Percentiles rank a stretch among this genome's conserved stretches.
Conservation (phyloP, 495 filamentous ascomycete species). For the Cairneyella variabilis region DNA sequence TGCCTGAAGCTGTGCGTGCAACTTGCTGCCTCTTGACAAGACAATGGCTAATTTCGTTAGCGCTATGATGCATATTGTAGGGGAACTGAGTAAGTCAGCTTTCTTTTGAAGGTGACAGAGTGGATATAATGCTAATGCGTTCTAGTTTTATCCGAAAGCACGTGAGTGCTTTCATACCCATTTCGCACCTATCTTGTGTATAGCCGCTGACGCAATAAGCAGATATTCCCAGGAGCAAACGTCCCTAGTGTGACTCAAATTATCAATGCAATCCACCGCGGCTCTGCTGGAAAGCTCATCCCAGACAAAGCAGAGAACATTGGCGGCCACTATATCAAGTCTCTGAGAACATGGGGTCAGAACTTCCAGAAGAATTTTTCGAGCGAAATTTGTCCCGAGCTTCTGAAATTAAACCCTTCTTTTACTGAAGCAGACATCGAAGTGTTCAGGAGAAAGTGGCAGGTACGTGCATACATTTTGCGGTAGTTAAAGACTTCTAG, state of each 20-base stretch:
- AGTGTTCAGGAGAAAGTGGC: constrained; percentile 2
- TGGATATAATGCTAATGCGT: too few relatives aligned
- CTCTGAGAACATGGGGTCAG: background rate
- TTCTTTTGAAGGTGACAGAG: too few relatives aligned
- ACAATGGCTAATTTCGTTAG: background rate
- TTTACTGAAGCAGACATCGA: constrained; percentile 1
- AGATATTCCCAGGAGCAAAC: constrained; percentile 9
- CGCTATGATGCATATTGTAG: background rate
- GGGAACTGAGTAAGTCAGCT: too few relatives aligned
- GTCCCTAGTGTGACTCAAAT: background rate
- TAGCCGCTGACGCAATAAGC: background rate
- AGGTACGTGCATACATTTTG: background rate
- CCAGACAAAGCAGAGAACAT: background rate
- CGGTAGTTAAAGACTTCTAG: background rate
- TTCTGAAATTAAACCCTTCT: background rate
- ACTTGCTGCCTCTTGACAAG: background rate
- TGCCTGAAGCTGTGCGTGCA: background rate
- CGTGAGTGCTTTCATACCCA: too few relatives aligned
- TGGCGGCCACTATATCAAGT: constrained; percentile 3
- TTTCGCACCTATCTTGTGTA: too few relatives aligned
- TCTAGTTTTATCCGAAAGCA: background rate
- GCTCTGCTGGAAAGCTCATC: background rate
- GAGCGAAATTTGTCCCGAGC: background rate
- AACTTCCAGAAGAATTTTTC: constrained; percentile 2
- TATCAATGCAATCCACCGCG: background rate